Conservation (phyloP, 176 grass and related monocot genomes). For the Zoysia pacifica region DNA sequence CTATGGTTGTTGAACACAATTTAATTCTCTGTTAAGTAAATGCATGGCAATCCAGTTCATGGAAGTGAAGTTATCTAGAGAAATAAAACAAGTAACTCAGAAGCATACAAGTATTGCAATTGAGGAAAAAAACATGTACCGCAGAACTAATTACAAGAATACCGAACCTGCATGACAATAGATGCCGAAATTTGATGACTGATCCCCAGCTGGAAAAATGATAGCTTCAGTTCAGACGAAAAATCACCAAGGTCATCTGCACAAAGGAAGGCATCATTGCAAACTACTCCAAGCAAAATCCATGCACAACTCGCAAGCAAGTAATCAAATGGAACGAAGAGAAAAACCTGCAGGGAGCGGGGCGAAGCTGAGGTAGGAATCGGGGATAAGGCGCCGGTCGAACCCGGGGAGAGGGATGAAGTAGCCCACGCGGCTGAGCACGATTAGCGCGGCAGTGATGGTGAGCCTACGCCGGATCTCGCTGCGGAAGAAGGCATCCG, state of each 20-base stretch:
- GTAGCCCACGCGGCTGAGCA: slow-evolving; percentile 84
- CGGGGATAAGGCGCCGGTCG: slow-evolving; percentile 87
- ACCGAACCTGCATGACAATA: slow-evolving; percentile 87
- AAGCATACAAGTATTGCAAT: not conserved
- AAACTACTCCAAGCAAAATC: not conserved
- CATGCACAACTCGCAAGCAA: not conserved
- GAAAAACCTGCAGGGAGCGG: slow-evolving; percentile 69
- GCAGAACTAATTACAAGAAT: slow-evolving; percentile 3
- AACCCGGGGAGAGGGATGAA: slow-evolving; percentile 88
- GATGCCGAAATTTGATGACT: slow-evolving; percentile 94
- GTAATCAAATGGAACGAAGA: not conserved
- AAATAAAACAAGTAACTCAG: slow-evolving; percentile 11
- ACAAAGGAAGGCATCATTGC: slow-evolving; percentile 14
- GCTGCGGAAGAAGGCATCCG: slow-evolving; percentile 95
- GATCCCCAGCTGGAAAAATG: slow-evolving; percentile 94
- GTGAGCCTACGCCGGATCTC: slow-evolving; percentile 82
- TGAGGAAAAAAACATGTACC: not conserved
- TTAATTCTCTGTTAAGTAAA: not conserved
- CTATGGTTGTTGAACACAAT: not conserved
- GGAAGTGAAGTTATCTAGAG: not conserved
- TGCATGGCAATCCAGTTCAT: slow-evolving; percentile 24
- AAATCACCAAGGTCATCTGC: slow-evolving; percentile 89
- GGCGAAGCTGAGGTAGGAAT: slow-evolving; percentile 86
- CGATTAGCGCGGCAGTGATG: slow-evolving; percentile 72
- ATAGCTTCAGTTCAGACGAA: slow-evolving; percentile 82